A percentile compares a stretch with the other conserved stretches of the same genome.
Conservation (phyloP, 2,329 filamentous ascomycete species). For the Aspergillus glaucus region DNA sequence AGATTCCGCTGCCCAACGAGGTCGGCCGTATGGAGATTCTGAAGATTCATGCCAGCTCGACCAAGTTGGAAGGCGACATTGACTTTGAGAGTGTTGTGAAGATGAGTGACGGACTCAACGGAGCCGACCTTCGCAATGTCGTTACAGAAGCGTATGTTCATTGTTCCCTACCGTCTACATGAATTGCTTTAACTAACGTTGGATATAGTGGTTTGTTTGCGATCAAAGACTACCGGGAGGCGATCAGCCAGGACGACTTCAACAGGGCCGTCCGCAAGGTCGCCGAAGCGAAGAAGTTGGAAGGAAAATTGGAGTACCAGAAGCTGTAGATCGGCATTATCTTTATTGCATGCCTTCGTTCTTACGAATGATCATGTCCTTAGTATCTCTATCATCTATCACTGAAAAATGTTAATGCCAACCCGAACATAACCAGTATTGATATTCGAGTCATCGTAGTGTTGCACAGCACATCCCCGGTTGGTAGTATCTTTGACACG, state of each 20-base stretch:
- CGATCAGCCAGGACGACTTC: slow-evolving; percentile 97
- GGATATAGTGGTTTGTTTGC: slow-evolving; percentile 74
- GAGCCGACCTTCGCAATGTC: slow-evolving; percentile 93
- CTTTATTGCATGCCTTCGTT: background rate
- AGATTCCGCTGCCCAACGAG: slow-evolving; percentile 95
- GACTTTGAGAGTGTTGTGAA: slow-evolving; percentile 99
- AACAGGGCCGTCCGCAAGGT: slow-evolving; percentile 99
- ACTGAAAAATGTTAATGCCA: slow-evolving; percentile 1
- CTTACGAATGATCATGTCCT: slow-evolving; percentile 9
- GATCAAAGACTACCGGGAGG: slow-evolving; percentile 95
- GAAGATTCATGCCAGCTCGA: slow-evolving; percentile 88
- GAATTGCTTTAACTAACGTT: slow-evolving; percentile 10
- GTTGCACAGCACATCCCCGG: too few relatives aligned
- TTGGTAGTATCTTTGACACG: too few relatives aligned
- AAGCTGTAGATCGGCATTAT: slow-evolving; percentile 60
- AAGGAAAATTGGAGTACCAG: slow-evolving; percentile 97
- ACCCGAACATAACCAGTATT: background rate
- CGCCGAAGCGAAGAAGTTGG: slow-evolving; percentile 93
- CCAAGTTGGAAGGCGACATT: slow-evolving; percentile 86
- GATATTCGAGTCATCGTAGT: background rate
- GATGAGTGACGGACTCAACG: slow-evolving; percentile 98
- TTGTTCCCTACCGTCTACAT: background rate
- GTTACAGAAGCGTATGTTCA: slow-evolving; percentile 89
- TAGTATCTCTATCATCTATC: slow-evolving; percentile 5
- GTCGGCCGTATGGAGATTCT: slow-evolving; percentile 92